A percentile compares a stretch with the other conserved stretches of the same genome.
phyloP scores from a whole-genome alignment of 1,139 yeast genomes.

The Pichia sp. region DNA sequence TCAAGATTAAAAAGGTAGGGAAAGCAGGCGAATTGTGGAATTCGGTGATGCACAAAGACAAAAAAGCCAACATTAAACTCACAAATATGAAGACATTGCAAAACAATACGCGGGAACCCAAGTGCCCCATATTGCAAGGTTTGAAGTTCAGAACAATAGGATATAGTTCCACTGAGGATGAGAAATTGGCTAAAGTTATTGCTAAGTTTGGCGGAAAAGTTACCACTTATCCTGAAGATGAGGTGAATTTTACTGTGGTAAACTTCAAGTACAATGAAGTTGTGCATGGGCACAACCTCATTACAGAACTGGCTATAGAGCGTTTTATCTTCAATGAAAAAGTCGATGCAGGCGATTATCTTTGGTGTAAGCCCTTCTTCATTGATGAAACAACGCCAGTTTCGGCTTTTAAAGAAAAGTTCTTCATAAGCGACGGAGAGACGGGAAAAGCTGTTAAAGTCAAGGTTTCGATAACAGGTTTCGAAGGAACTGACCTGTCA shows the following conservation, averaged over 20 bases:
- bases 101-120: background rate
- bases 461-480: conserved; percentile 68
- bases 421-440: conserved; percentile 21
- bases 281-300: conserved; percentile 10
- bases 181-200: conserved; percentile 37
- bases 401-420: conserved; percentile 21
- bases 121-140: conserved; percentile 19
- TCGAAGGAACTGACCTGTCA: conserved; percentile 75
- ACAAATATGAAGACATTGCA: background rate
- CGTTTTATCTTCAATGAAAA: conserved; percentile 38
- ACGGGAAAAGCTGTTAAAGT: background rate
- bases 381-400: conserved; percentile 26
- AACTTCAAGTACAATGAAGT: conserved; percentile 16
- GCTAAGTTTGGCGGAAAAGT: conserved; percentile 25
- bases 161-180: conserved; percentile 33
- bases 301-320: conserved; percentile 83
- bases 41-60: conserved; percentile 40
- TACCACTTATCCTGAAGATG: background rate
- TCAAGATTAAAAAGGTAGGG: conserved; percentile 29
- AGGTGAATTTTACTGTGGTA: conserved; percentile 19
- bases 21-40: conserved; percentile 41
- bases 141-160: conserved; percentile 20
- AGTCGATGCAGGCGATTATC: conserved; percentile 22
- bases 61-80: background rate
- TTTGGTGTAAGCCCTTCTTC: conserved; percentile 60